Base-by-base conservation (phyloP, 495 filamentous ascomycete genomes). In the Apiosordaria backusii region DNA sequence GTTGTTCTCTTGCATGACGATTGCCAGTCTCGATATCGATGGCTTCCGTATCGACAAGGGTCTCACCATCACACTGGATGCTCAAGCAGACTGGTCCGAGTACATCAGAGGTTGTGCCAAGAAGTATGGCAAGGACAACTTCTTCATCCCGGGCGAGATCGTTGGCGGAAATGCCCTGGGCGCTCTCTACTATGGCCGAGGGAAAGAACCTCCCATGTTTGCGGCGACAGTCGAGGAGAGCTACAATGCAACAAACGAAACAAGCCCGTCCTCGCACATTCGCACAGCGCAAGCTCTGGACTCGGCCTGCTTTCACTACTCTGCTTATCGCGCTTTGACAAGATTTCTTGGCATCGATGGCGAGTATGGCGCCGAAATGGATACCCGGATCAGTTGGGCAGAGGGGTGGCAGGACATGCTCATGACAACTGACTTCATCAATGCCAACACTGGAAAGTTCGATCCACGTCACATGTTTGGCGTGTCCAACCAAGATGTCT, bases 391-490 rank as follows among this genome's bases (percentile, higher is more conserved):
- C 24, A 83, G 88, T 68, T 90, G 85, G 82, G 83, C 82, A 10
- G 81, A 87, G 52, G 77, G 81, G 4, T 91, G 88, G 88, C 80
- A 86, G 54, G 71, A 83, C 26, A 85, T 90, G 74, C 67, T 90
- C 6, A 72, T 80, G 63, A 85, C 85, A 5, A 89, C 90, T 65
- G 88, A 91, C 68, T 68, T 90, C 63, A 71, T 86, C 60, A 90
- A 90, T 68, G 80, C 86, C 16, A 88, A 89, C 70, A 90, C 87
- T 4, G 89, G 87, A 35, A 76, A 81, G 64, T 88, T 90, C 67
- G 88, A 91, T 67, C 88, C 88, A 1, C 80, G 88, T 6, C 88
- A 91, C 70, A 86, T 90, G 84, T 89, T 85, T 64, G 89, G 89
- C 29, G 82, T 82, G 4, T 88, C 87, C 4, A 90, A 90, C 65